Percentiles rank a stretch among this genome's conserved stretches.
Conservation (phyloP, 116 monocot species). For the Zostera marina region DNA sequence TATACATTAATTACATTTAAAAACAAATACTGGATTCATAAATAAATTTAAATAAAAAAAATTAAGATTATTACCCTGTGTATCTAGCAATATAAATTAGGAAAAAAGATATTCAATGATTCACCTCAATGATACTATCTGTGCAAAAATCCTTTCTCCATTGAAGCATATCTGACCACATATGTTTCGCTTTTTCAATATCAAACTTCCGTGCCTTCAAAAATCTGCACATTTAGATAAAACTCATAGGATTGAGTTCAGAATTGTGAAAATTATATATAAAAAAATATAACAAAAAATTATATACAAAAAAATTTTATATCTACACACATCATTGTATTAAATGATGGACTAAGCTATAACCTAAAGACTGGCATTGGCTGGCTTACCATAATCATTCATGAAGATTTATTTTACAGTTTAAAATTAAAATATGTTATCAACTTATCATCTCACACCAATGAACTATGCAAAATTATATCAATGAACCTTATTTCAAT, state of each 20-base stretch:
- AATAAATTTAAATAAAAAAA: neutral
- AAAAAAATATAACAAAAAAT: neutral
- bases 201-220: conserved; percentile 80
- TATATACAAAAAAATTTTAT: too few species aligned
- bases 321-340: too few species aligned
- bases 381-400: too few species aligned
- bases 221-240: conserved; percentile 35
- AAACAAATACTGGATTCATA: neutral
- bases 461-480: too few species aligned
- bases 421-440: too few species aligned
- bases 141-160: conserved; percentile 77
- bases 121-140: conserved; percentile 65
- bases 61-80: neutral
- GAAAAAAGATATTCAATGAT: neutral
- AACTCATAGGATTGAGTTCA: neutral
- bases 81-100: neutral
- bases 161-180: conserved; percentile 90
- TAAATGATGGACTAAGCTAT: too few species aligned
- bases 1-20: too few species aligned
- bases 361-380: too few species aligned
- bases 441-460: too few species aligned
- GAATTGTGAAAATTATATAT: neutral
- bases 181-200: conserved; percentile 75
- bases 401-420: too few species aligned
- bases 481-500: too few species aligned